These are phyloP conservation scores for Closterium sp. DNA, from an alignment of 139 green algal genomes.

Conservation along the genomic window DNA sequence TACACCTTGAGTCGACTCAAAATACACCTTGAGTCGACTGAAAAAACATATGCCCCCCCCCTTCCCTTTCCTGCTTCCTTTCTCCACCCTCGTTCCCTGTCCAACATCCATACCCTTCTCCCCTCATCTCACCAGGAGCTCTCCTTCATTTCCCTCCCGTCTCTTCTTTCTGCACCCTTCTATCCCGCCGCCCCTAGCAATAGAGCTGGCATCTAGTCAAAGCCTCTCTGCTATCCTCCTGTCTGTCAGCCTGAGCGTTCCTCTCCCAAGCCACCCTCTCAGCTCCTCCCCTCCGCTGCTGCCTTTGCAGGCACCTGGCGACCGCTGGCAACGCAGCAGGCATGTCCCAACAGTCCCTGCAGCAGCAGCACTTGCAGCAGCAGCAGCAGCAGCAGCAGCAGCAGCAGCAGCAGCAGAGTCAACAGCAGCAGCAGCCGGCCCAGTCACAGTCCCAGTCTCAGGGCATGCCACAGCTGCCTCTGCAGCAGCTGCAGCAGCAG, in stretches of 20 bases:
- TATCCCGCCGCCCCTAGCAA: too few relatives aligned
- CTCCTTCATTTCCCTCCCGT: not conserved
- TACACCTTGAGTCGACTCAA: too few relatives aligned
- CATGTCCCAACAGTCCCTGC: slow-evolving; percentile 20
- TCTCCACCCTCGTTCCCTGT: not conserved
- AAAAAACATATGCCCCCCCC: too few relatives aligned
- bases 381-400: slow-evolving; percentile 42
- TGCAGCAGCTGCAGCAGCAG: slow-evolving; percentile 38
- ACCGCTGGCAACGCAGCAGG: not conserved
- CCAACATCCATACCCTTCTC: not conserved
- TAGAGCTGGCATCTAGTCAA: too few relatives aligned
- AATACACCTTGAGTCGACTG: too few relatives aligned
- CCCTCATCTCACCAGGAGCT: not conserved
- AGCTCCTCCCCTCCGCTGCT: not conserved
- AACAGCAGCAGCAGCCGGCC: slow-evolving; percentile 26
- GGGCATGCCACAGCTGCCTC: not conserved
- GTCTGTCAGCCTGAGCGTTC: too few relatives aligned
- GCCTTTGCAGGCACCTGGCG: not conserved
- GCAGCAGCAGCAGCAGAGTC: slow-evolving; percentile 35
- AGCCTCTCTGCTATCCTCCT: too few relatives aligned
- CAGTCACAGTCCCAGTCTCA: slow-evolving; percentile 18
- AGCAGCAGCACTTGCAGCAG: slow-evolving; percentile 38
- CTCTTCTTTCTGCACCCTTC: too few relatives aligned
- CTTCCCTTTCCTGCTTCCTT: not conserved
- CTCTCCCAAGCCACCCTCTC: too few relatives aligned